A percentile compares a stretch with the other conserved stretches of the same genome.
Conservation (phyloP, 2,329 filamentous ascomycete genomes). For the Beauveria pseudobassiana region DNA sequence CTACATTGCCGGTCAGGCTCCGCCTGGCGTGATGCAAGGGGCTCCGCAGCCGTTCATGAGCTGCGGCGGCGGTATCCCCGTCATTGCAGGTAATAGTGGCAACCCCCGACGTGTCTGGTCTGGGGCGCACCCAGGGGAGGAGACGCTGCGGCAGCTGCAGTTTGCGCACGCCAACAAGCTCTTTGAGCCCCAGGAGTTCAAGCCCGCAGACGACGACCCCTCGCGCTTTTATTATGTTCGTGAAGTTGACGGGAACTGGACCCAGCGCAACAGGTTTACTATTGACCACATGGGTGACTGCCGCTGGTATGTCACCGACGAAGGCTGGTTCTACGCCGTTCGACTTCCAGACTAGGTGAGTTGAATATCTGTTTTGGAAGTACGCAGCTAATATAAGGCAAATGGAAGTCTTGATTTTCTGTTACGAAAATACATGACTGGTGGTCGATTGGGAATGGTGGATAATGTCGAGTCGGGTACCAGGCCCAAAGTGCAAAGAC, state of each 20-base stretch:
- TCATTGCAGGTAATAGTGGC: constrained; percentile 35
- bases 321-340: constrained; percentile 55
- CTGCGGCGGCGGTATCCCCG: constrained; percentile 18
- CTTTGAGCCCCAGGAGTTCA: constrained; percentile 54
- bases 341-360: constrained; percentile 35
- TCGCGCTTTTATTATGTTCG: constrained; percentile 54
- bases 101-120: constrained; percentile 42
- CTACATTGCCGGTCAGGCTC: constrained; percentile 21
- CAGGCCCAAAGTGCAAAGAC: not conserved
- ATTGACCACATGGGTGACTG: constrained; percentile 51
- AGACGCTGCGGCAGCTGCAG: constrained; percentile 38
- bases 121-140: constrained; percentile 45
- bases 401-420: not conserved
- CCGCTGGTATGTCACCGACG: constrained; percentile 51
- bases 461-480: not conserved
- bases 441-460: not conserved
- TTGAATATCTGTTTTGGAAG: not conserved
- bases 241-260: constrained; percentile 54
- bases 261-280: constrained; percentile 49
- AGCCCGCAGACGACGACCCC: constrained; percentile 53
- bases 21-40: not conserved
- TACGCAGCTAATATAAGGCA: not conserved
- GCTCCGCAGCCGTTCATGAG: constrained; percentile 9
- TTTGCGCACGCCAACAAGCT: constrained; percentile 42
- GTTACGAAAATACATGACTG: not conserved